Percentiles rank a stretch among this genome's conserved stretches.
These are phyloP conservation scores for Gracilariopsis chorda DNA, from an alignment of 23 red algal genomes.

Conservation along the genomic window DNA sequence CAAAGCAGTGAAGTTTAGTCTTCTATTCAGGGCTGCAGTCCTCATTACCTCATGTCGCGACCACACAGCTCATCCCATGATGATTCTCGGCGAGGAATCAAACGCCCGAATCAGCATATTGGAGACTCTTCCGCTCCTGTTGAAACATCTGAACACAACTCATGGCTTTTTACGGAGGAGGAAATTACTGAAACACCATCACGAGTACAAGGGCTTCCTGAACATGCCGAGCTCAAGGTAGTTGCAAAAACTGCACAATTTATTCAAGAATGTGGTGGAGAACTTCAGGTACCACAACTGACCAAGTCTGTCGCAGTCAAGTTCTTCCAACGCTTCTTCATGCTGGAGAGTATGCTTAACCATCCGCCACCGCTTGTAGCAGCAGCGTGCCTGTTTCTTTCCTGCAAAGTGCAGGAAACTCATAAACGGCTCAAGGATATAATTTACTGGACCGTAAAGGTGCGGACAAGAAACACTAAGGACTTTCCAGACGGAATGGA, in stretches of 20 bases:
- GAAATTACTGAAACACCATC: slow-evolving; percentile 84
- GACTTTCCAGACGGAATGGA: slow-evolving; percentile 93
- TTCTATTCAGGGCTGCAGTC: background rate
- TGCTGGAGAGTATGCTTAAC: slow-evolving; percentile 78
- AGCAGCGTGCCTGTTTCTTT: slow-evolving; percentile 87
- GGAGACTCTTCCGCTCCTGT: background rate
- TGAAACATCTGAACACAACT: slow-evolving; percentile 54
- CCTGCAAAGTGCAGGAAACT: slow-evolving; percentile 93
- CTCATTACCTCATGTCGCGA: background rate
- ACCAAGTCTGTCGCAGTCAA: slow-evolving; percentile 80
- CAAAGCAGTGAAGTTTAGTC: no score
- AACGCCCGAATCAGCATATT: slow-evolving; percentile 16
- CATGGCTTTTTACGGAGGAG: slow-evolving; percentile 85
- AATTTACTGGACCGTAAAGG: slow-evolving; percentile 87
- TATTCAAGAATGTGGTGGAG: slow-evolving; percentile 63
- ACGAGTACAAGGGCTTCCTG: slow-evolving; percentile 53
- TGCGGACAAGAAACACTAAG: slow-evolving; percentile 69
- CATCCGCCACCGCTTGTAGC: slow-evolving; percentile 77
- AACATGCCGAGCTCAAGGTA: slow-evolving; percentile 50
- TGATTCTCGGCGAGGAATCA: background rate
- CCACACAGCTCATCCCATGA: background rate
- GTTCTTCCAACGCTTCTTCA: slow-evolving; percentile 79
- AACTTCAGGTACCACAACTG: slow-evolving; percentile 66
- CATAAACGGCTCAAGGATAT: slow-evolving; percentile 82
- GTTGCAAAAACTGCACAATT: slow-evolving; percentile 67